Conservation (phyloP, 108 stramenopile genomes). For the Stephanodiscus minutulus region DNA sequence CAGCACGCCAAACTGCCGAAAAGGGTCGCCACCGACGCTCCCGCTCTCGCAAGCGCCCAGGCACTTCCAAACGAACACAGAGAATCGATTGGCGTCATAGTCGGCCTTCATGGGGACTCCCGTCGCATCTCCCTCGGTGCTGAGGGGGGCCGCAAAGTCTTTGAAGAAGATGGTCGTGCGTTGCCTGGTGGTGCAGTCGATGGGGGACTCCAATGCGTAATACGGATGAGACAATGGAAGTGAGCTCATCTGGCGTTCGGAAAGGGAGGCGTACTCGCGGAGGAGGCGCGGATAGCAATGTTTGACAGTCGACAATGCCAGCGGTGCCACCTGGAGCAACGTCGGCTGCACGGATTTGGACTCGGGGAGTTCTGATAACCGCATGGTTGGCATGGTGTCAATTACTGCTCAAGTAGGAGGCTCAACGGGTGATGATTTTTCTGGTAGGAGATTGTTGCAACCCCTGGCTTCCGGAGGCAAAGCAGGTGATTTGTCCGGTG, state of each 20-base stretch:
- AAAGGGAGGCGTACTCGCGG: background rate
- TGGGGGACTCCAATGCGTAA: background rate
- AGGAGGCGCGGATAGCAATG: constrained; percentile 1
- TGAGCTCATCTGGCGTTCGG: background rate
- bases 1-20: background rate
- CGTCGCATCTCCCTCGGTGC: background rate
- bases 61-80: background rate
- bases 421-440: too few relatives aligned
- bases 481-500: too few relatives aligned
- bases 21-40: background rate
- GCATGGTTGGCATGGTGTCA: too few relatives aligned
- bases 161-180: background rate
- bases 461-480: too few relatives aligned
- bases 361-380: background rate
- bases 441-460: too few relatives aligned
- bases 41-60: background rate
- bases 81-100: background rate
- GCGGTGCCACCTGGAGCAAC: too few relatives aligned
- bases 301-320: background rate
- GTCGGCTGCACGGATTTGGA: background rate
- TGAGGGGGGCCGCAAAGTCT: background rate
- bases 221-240: too few relatives aligned
- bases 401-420: too few relatives aligned
- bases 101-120: background rate
- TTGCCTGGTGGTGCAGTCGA: background rate